These are phyloP conservation scores for Botryotinia calthae DNA, from an alignment of 2,329 filamentous ascomycete species.

Conservation along the genomic window DNA sequence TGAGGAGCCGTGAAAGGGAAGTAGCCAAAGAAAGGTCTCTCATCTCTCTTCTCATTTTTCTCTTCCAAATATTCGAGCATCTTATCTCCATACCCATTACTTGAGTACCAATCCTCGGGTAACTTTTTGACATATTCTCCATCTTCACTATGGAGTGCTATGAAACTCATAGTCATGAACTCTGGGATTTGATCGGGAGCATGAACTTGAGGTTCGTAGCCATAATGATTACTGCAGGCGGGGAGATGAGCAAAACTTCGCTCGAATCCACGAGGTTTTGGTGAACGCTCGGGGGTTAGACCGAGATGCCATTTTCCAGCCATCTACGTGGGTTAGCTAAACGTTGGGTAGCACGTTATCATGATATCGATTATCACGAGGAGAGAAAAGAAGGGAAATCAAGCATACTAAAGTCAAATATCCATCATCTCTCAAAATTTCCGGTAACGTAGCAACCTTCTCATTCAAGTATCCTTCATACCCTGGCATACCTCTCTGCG, in stretches of 20 bases:
- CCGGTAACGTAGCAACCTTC: conserved; percentile 50
- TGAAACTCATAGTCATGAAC: not conserved
- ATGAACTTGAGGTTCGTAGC: not conserved
- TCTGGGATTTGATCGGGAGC: not conserved
- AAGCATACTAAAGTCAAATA: conserved; percentile 49
- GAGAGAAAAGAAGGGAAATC: not conserved
- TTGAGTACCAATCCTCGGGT: not conserved
- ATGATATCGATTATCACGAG: not conserved
- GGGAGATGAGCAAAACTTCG: not conserved
- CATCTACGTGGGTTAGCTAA: not conserved
- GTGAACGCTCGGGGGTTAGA: not conserved
- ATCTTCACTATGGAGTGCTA: not conserved
- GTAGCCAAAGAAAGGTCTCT: conserved; percentile 48
- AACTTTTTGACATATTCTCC: not conserved
- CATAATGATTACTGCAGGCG: not conserved
- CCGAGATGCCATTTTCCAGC: not conserved
- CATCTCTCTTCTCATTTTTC: conserved; percentile 21
- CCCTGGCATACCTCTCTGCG: conserved; percentile 47
- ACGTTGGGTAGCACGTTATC: rapidly evolving
- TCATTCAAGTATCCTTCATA: conserved; percentile 57
- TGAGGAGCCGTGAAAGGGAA: conserved; percentile 53
- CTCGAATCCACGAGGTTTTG: not conserved
- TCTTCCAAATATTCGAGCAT: conserved; percentile 24
- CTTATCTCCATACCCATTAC: conserved; percentile 22
- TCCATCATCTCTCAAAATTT: conserved; percentile 50